Base-by-base conservation (phyloP, 805 yeast species). In the Schwanniomyces polymorphus region DNA sequence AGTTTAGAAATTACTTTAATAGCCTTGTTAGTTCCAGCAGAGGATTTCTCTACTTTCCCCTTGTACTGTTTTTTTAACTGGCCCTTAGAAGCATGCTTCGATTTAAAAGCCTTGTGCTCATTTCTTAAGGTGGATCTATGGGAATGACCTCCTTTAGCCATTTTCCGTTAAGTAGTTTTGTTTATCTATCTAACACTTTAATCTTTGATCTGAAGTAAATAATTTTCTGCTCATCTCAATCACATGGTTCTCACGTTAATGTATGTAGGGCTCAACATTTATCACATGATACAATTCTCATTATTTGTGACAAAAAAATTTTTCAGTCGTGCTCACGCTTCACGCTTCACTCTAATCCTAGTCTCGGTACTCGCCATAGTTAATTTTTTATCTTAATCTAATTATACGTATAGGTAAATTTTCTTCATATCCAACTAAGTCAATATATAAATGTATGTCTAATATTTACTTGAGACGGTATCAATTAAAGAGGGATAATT, bases 31-130 rank as follows among this genome's bases (percentile, higher is more conserved):
- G 55, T 43, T 27, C 57, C 49, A 11, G 61, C 62, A 18, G 63
- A 53, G 27, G 67, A 53, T 58, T 85, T 87, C 61, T 91, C 98
- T 29, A 92, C 88, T 65, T 90, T 91, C 50, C 98, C 98, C 61
- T 87, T 91, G 58, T 74, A 74, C 49, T 81, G 75, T 53, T 89
- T 88, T 63, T 91, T 95, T 59, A 92, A 67, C 29, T 91, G 81
- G 50, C 97, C 87, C 63, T 94, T 94, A 11, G 96, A 81, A 17
- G 97, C 81, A 74, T 94, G 99, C 63, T 85, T 87, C 2, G 96
- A 81, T 64, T 94, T 95, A 78, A 90, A 95, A 8, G 91, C 79
- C 71, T 94, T 94, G 60, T 92, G 96, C 41, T 84, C 84, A 61
- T 84, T 85, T 67, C 90, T 92, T 39, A 88, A 70, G 3, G 96